Percentiles rank a stretch among this genome's conserved stretches.
Conservation (phyloP, 805 yeast genomes). For the Candida sakaeoensis region DNA sequence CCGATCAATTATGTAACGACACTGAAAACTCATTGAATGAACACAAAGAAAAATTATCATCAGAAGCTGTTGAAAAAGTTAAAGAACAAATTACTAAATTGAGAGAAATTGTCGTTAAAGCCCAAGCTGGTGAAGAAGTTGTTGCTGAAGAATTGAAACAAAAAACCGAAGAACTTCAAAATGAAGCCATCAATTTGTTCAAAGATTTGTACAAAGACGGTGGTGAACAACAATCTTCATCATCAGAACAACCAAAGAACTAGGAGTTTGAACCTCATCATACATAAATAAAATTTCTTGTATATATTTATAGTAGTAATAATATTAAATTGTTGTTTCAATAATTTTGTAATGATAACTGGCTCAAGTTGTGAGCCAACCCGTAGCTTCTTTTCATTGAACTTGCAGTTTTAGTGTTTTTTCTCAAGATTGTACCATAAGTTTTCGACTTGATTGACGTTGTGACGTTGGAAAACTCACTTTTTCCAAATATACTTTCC, state of each 20-base stretch:
- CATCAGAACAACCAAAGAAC: constrained; percentile 28
- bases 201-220: constrained; percentile 51
- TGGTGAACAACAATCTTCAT: constrained; percentile 14
- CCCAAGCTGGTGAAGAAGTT: constrained; percentile 60
- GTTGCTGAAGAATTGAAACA: constrained; percentile 61
- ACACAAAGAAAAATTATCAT: constrained; percentile 44
- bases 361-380: constrained; percentile 6
- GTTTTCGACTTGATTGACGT: constrained; percentile 2
- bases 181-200: constrained; percentile 69
- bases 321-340: background rate
- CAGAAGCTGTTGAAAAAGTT: constrained; percentile 45
- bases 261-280: constrained; percentile 13
- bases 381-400: constrained; percentile 7
- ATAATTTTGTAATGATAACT: constrained; percentile 2
- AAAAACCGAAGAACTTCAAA: constrained; percentile 73
- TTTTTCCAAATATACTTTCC: too few relatives aligned
- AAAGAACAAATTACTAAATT: constrained; percentile 51
- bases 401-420: background rate
- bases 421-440: constrained; percentile 9
- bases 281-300: constrained; percentile 2
- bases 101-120: constrained; percentile 65
- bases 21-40: constrained; percentile 47
- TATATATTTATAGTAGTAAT: constrained; percentile 1
- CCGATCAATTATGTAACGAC: constrained; percentile 66
- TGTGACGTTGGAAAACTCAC: background rate